A percentile compares a stretch with the other conserved stretches of the same genome.
phyloP scores from a whole-genome alignment of 2,329 filamentous ascomycete genomes.

The Neopestalotiopsis clavispora region DNA sequence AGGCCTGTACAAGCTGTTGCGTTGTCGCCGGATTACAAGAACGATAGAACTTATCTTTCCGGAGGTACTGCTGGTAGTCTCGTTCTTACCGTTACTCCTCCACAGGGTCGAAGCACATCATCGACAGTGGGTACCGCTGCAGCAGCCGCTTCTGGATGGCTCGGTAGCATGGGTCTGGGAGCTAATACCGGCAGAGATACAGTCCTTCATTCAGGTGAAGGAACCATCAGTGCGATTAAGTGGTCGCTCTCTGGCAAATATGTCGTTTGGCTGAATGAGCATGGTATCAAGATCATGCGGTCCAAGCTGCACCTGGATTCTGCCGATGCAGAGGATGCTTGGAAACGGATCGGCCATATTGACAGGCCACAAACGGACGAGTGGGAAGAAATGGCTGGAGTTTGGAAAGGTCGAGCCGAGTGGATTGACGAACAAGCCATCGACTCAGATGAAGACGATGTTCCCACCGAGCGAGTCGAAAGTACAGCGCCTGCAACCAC shows the following conservation, averaged over 20 bases:
- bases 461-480: constrained; percentile 36
- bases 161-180: constrained; percentile 84
- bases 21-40: constrained; percentile 93
- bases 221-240: constrained; percentile 87
- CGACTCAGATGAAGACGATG: constrained; percentile 70
- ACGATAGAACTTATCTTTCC: constrained; percentile 86
- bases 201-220: constrained; percentile 89
- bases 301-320: constrained; percentile 82
- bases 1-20: constrained; percentile 91
- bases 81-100: constrained; percentile 83
- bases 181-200: constrained; percentile 82
- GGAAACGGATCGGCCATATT: constrained; percentile 93
- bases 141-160: constrained; percentile 86
- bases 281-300: constrained; percentile 97
- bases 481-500: constrained; percentile 49
- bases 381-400: constrained; percentile 95
- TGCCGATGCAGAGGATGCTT: constrained; percentile 79
- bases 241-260: constrained; percentile 95
- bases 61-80: constrained; percentile 88
- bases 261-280: constrained; percentile 94
- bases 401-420: constrained; percentile 91
- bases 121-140: constrained; percentile 85
- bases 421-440: constrained; percentile 89
- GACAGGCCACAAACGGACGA: constrained; percentile 84
- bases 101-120: constrained; percentile 80